Evolutionary conservation across 371 early-diverging fungal genomes (phyloP).

Genomic region (Thermomucor indicae-seudaticae): DNA sequence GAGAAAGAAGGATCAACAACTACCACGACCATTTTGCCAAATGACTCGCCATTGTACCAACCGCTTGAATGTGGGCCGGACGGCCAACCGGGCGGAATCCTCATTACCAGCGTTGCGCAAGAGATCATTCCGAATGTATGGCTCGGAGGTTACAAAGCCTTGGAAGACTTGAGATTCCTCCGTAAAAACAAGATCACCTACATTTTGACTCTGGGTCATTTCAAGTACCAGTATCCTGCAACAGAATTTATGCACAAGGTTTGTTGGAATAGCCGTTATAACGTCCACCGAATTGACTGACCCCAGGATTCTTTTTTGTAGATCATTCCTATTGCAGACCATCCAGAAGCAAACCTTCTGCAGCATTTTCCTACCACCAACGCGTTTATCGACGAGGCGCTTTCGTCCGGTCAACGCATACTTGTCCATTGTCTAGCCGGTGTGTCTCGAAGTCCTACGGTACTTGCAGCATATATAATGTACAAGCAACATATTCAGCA

Average conservation of each 20-base stretch:
- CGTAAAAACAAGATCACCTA: slow-evolving; percentile 51
- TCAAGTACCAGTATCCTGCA: slow-evolving; percentile 23
- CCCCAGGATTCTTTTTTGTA: neutral
- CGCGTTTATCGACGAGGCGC: slow-evolving; percentile 53
- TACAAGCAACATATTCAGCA: slow-evolving; percentile 34
- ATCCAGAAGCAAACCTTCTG: slow-evolving; percentile 64
- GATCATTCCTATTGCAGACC: slow-evolving; percentile 59
- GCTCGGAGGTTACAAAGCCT: slow-evolving; percentile 46
- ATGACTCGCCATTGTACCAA: slow-evolving; percentile 18
- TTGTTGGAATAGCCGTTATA: neutral
- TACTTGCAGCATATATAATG: slow-evolving; percentile 70
- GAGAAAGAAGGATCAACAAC: neutral
- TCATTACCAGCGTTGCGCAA: slow-evolving; percentile 41
- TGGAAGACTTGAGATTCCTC: slow-evolving; percentile 31
- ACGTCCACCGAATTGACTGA: neutral
- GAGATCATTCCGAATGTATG: slow-evolving; percentile 32
- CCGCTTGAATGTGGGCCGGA: slow-evolving; percentile 34
- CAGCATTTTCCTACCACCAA: slow-evolving; percentile 61
- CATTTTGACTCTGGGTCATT: slow-evolving; percentile 52
- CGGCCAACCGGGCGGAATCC: slow-evolving; percentile 44
- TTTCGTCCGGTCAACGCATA: slow-evolving; percentile 46
- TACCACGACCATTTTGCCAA: neutral
- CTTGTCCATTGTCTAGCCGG: slow-evolving; percentile 56
- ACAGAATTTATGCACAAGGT: slow-evolving; percentile 52
- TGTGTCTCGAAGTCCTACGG: slow-evolving; percentile 41